phyloP scores from a whole-genome alignment of 306 rosid species.

The Corylus avellana region DNA sequence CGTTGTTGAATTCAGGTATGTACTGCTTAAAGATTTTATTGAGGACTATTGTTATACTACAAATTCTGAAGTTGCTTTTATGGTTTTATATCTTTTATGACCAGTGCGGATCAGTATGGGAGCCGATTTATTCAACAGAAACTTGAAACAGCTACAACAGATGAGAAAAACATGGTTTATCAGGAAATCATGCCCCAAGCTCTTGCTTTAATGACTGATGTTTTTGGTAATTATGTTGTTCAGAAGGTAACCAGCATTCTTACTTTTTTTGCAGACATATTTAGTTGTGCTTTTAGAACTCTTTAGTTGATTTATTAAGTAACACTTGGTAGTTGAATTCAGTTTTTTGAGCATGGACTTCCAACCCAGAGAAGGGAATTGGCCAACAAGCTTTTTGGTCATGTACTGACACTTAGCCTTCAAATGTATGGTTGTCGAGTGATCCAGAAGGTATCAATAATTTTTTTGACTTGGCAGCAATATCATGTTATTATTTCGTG shows the following conservation, averaged over 20 bases:
- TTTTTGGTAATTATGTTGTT: constrained; percentile 94
- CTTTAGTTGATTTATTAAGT: constrained; percentile 8
- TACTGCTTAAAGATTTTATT: constrained; percentile 13
- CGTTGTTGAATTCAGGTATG: constrained; percentile 77
- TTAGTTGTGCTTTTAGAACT: neutral
- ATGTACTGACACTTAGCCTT: constrained; percentile 88
- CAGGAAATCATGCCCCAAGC: constrained; percentile 97
- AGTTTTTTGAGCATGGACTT: constrained; percentile 99
- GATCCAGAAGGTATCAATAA: constrained; percentile 78
- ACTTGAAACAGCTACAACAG: constrained; percentile 82
- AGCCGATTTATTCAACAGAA: constrained; percentile 94
- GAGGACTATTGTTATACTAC: constrained; percentile 16
- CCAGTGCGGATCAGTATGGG: constrained; percentile 91
- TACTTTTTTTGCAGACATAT: neutral
- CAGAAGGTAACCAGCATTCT: constrained; percentile 65
- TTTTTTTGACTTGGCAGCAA: constrained; percentile 1
- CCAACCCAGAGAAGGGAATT: constrained; percentile 81
- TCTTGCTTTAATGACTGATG: constrained; percentile 92
- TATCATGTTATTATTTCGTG: constrained; percentile 9
- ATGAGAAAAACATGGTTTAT: constrained; percentile 92
- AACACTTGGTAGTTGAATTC: constrained; percentile 29
- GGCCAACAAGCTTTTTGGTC: constrained; percentile 79
- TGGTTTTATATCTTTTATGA: constrained; percentile 22
- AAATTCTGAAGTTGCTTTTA: constrained; percentile 9
- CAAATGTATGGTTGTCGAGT: constrained; percentile 99